A percentile compares a stretch with the other conserved stretches of the same genome.
phyloP scores from a whole-genome alignment of 139 green algal genomes.

The Mesotaenium endlicherianum region DNA sequence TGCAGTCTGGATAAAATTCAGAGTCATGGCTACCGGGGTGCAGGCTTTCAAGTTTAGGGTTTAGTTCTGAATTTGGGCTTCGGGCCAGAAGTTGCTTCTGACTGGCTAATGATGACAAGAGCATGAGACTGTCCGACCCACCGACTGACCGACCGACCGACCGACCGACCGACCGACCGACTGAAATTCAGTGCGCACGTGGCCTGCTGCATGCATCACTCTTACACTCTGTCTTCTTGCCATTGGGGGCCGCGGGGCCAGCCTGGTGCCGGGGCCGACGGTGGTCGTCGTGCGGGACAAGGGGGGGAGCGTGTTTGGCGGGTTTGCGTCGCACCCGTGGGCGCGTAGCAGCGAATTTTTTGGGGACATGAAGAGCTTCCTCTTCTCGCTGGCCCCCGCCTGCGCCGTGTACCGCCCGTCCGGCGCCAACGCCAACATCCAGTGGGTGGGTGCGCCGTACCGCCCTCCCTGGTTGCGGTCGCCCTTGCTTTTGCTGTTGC shows the following conservation, averaged over 20 bases:
- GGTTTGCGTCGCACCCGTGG: slow-evolving; percentile 37
- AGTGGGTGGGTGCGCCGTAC: slow-evolving; percentile 17
- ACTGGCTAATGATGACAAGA: neutral
- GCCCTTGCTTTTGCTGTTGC: neutral
- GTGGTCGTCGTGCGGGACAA: slow-evolving; percentile 36
- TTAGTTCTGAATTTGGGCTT: too few species aligned
- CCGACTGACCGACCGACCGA: neutral
- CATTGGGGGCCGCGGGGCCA: neutral
- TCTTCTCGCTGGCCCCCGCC: slow-evolving; percentile 27
- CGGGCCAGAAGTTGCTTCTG: neutral
- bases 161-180: neutral
- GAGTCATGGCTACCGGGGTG: too few species aligned
- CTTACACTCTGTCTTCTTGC: neutral
- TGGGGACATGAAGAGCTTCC: slow-evolving; percentile 25
- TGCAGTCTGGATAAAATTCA: too few species aligned
- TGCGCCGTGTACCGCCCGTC: slow-evolving; percentile 1
- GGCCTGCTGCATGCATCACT: too few species aligned
- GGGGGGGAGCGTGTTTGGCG: slow-evolving; percentile 35
- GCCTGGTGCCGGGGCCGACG: neutral
- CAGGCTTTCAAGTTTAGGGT: too few species aligned
- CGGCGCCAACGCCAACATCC: slow-evolving; percentile 39
- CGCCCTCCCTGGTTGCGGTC: neutral
- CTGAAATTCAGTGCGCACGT: neutral
- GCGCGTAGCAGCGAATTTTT: slow-evolving; percentile 26
- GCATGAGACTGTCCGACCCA: neutral